Percentiles rank a stretch among this genome's conserved stretches.
Evolutionary conservation across 2,329 filamentous ascomycete species (phyloP).

Genomic region (Penicillium brasilianum): DNA sequence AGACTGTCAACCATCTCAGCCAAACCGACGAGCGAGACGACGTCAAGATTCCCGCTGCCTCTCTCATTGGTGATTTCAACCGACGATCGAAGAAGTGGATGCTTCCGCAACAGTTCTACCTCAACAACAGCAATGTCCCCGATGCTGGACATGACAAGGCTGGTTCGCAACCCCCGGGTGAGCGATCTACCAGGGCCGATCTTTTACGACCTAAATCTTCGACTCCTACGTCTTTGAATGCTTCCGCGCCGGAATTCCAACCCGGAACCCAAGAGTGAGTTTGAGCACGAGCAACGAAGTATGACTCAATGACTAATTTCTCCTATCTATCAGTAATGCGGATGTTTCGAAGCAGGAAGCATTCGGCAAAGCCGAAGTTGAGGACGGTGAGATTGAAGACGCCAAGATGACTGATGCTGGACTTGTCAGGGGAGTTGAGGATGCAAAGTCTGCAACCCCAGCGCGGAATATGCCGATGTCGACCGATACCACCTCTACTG

Average conservation of each 20-base stretch:
- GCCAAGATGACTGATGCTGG: slow-evolving; percentile 48
- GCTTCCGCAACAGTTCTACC: slow-evolving; percentile 53
- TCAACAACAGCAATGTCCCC: slow-evolving; percentile 30
- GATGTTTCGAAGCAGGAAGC: slow-evolving; percentile 31
- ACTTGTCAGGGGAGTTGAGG: slow-evolving; percentile 24
- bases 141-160: slow-evolving; percentile 32
- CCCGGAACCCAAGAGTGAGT: slow-evolving; percentile 46
- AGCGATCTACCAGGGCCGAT: slow-evolving; percentile 34
- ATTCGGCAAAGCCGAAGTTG: slow-evolving; percentile 44
- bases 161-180: slow-evolving; percentile 30
- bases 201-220: slow-evolving; percentile 36
- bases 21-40: slow-evolving; percentile 54
- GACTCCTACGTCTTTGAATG: slow-evolving; percentile 47
- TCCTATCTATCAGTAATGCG: slow-evolving; percentile 34
- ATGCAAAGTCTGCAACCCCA: slow-evolving; percentile 17
- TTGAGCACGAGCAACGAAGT: not conserved
- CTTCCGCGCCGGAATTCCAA: slow-evolving; percentile 49
- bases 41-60: slow-evolving; percentile 56
- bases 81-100: slow-evolving; percentile 56
- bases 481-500: slow-evolving; percentile 9
- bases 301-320: slow-evolving; percentile 27
- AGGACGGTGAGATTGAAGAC: slow-evolving; percentile 55
- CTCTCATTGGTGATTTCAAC: slow-evolving; percentile 55
- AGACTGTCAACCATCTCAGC: slow-evolving; percentile 49
- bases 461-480: slow-evolving; percentile 17